A percentile compares a stretch with the other conserved stretches of the same genome.
Conservation (phyloP, 495 filamentous ascomycete genomes). For the Tuber calosporum region DNA sequence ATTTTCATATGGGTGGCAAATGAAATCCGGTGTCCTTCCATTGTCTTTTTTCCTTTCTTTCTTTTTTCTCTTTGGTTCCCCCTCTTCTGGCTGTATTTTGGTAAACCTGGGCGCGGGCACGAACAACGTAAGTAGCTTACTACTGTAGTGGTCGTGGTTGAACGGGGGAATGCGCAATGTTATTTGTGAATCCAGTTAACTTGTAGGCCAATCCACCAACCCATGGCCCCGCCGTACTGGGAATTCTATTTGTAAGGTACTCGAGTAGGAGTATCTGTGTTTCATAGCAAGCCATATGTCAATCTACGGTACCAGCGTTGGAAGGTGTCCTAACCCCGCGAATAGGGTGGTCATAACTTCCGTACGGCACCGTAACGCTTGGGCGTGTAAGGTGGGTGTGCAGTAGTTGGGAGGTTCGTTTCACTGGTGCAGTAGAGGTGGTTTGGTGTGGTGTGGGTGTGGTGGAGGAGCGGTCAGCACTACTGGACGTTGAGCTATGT, state of each 20-base stretch:
- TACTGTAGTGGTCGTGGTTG: not conserved
- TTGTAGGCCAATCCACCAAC: not conserved
- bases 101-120: not conserved
- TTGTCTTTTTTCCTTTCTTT: conserved; percentile 17
- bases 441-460: not conserved
- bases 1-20: conserved; percentile 11
- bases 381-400: not conserved
- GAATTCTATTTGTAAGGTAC: not conserved
- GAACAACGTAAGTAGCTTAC: not conserved
- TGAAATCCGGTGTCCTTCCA: conserved; percentile 34
- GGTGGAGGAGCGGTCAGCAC: not conserved
- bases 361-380: not conserved
- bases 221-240: not conserved
- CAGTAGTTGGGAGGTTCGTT: not conserved
- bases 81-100: not conserved
- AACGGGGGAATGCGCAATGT: not conserved
- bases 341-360: no score
- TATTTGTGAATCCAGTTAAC: not conserved
- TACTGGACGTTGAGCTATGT: not conserved
- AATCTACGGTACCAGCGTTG: not conserved
- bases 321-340: no score
- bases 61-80: not conserved
- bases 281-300: not conserved
- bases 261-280: no score
- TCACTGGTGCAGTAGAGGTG: not conserved